phyloP scores from a whole-genome alignment of 352 stramenopile species.

The Globisporangium paroecandrum region DNA sequence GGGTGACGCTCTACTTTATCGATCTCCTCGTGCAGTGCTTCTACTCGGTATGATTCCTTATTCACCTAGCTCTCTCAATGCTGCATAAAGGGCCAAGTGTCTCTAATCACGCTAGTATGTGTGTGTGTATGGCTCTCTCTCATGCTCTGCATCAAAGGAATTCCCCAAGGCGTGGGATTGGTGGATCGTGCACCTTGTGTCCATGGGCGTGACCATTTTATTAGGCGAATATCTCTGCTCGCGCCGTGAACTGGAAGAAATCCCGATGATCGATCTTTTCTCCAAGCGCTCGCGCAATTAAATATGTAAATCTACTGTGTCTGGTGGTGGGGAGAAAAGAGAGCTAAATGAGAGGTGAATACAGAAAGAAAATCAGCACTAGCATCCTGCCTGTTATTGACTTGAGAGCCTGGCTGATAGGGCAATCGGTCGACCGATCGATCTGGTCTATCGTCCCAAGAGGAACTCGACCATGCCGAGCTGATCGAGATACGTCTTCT shows the following conservation, averaged over 20 bases:
- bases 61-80: neutral
- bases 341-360: neutral
- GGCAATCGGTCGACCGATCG: neutral
- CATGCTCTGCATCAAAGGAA: conserved; percentile 31
- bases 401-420: neutral
- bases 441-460: conserved; percentile 26
- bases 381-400: neutral
- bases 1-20: conserved; percentile 86
- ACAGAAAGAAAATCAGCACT: neutral
- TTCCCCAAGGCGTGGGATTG: conserved; percentile 86
- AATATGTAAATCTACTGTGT: conserved; percentile 13
- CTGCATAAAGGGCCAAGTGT: neutral
- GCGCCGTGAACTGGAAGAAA: conserved; percentile 83
- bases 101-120: neutral
- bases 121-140: neutral
- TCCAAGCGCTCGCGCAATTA: conserved; percentile 58
- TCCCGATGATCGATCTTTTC: conserved; percentile 87
- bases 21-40: conserved; percentile 78
- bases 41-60: conserved; percentile 56
- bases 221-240: conserved; percentile 88
- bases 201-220: conserved; percentile 71
- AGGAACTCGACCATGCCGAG: conserved; percentile 67
- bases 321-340: neutral
- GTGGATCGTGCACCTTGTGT: conserved; percentile 79
- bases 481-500: conserved; percentile 64